Conservation (phyloP, 176 grass and related monocot species). For the Ananas comosus region DNA sequence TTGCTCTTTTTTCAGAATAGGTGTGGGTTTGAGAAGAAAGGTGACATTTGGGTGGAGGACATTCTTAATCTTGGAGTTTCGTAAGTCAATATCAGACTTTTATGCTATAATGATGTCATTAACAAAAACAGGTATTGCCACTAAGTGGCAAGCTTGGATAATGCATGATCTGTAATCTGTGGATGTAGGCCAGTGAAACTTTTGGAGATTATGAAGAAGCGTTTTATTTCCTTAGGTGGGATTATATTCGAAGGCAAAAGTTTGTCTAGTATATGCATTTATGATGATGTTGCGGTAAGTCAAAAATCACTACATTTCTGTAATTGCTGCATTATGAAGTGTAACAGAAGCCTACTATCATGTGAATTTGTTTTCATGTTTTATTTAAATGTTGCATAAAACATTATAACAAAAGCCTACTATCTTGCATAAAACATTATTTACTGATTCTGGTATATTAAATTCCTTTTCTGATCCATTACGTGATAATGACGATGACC, state of each 20-base stretch:
- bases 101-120: background rate
- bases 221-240: slow-evolving; percentile 73
- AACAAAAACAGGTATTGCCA: background rate
- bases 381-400: background rate
- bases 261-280: slow-evolving; percentile 49
- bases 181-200: slow-evolving; percentile 68
- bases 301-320: slow-evolving; percentile 6
- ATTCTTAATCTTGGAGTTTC: slow-evolving; percentile 87
- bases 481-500: too few relatives aligned
- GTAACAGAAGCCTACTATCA: too few relatives aligned
- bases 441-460: too few relatives aligned
- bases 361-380: background rate
- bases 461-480: too few relatives aligned
- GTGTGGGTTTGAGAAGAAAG: slow-evolving; percentile 80
- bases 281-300: slow-evolving; percentile 69
- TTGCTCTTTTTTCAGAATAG: slow-evolving; percentile 47
- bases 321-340: background rate
- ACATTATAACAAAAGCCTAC: too few relatives aligned
- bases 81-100: slow-evolving; percentile 39
- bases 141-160: background rate
- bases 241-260: slow-evolving; percentile 53
- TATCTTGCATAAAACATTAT: too few relatives aligned
- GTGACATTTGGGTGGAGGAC: slow-evolving; percentile 84
- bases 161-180: slow-evolving; percentile 9
- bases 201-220: slow-evolving; percentile 74